phyloP scores from a whole-genome alignment of 805 yeast genomes.

The Metschnikowia cubensis region DNA sequence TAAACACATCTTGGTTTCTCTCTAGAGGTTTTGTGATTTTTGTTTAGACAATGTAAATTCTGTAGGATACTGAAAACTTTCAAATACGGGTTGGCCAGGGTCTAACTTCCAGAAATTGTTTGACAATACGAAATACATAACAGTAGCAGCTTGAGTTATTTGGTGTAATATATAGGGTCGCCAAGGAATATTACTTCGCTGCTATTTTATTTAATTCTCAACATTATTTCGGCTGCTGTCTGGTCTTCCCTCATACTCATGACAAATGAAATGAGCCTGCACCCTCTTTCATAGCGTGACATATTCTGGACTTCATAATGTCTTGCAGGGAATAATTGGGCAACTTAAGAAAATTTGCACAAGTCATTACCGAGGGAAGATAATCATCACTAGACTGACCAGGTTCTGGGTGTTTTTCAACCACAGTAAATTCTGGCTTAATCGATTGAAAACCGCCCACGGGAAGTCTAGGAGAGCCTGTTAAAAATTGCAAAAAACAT shows the following conservation, averaged over 20 bases:
- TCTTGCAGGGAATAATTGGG: constrained; percentile 72
- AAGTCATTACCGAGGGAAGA: constrained; percentile 96
- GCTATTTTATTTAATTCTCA: not conserved
- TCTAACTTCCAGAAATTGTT: not conserved
- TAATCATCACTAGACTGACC: constrained; percentile 68
- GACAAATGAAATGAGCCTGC: constrained; percentile 83
- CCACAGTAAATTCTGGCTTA: constrained; percentile 82
- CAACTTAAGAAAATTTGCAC: constrained; percentile 88
- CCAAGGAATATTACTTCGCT: not conserved
- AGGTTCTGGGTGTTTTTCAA: constrained; percentile 74
- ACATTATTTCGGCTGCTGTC: not conserved
- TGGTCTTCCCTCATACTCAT: constrained; percentile 18
- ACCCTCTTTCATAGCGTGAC: constrained; percentile 81
- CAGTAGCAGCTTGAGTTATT: not conserved
- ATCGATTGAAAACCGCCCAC: constrained; percentile 87
- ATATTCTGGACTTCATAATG: constrained; percentile 54
- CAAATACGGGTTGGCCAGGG: not conserved
- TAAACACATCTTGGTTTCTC: not conserved
- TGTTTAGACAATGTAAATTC: not conserved
- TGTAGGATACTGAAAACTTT: not conserved
- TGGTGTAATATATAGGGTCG: not conserved
- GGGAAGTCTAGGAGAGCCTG: constrained; percentile 92
- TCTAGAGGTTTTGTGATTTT: not conserved
- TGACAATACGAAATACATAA: no score
- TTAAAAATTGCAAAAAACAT: constrained; percentile 75